Evolutionary conservation across 768 basidiomycete species (phyloP).

Genomic region (Tylopilus sp.): DNA sequence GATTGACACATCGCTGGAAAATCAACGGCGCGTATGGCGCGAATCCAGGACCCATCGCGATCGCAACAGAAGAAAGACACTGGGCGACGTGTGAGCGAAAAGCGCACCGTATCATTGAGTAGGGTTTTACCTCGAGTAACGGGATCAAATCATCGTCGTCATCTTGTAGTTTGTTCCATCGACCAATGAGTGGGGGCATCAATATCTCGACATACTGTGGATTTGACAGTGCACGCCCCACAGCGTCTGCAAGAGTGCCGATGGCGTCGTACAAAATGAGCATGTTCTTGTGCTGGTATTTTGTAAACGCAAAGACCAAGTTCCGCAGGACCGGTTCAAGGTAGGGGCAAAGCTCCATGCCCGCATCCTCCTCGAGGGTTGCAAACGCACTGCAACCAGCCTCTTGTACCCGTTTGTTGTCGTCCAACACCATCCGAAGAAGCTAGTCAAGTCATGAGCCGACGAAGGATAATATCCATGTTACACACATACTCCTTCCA

Average conservation of each 20-base stretch:
- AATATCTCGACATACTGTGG: slow-evolving; percentile 87
- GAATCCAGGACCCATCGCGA: slow-evolving; percentile 91
- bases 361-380: slow-evolving; percentile 97
- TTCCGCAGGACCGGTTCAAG: slow-evolving; percentile 94
- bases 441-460: slow-evolving; percentile 50
- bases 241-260: slow-evolving; percentile 95
- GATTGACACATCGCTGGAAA: slow-evolving; percentile 84
- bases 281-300: slow-evolving; percentile 99
- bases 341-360: slow-evolving; percentile 83
- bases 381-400: slow-evolving; percentile 99
- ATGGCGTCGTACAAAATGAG: slow-evolving; percentile 99
- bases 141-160: slow-evolving; percentile 93
- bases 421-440: slow-evolving; percentile 94
- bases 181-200: slow-evolving; percentile 89
- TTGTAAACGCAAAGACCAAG: slow-evolving; percentile 92
- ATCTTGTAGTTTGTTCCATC: slow-evolving; percentile 89
- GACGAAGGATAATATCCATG: slow-evolving; percentile 12
- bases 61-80: slow-evolving; percentile 97
- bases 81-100: slow-evolving; percentile 30
- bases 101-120: background rate
- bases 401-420: slow-evolving; percentile 98
- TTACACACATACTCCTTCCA: slow-evolving; percentile 81
- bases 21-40: slow-evolving; percentile 85
- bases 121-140: slow-evolving; percentile 75
- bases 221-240: slow-evolving; percentile 84